A percentile compares a stretch with the other conserved stretches of the same genome.
Evolutionary conservation across 768 basidiomycete species (phyloP).

Genomic region (Termitomyces sp.): DNA sequence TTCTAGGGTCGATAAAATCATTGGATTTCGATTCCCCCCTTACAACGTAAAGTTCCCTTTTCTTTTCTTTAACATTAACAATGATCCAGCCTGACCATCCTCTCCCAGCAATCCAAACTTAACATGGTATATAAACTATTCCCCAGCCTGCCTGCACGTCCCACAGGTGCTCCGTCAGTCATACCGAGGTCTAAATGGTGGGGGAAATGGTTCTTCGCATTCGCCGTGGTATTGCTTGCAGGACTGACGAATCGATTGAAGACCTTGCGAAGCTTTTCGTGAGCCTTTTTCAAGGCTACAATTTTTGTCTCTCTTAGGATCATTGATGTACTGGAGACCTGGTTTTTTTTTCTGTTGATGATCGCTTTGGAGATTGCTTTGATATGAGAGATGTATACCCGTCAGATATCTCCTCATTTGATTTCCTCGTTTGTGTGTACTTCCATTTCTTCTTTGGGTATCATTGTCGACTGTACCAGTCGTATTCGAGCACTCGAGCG

Average conservation of each 20-base stretch:
- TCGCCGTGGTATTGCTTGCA: slow-evolving; percentile 37
- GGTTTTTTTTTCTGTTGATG: not conserved
- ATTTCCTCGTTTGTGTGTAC: not conserved
- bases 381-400: not conserved
- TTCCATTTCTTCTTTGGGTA: not conserved
- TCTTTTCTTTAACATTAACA: not conserved
- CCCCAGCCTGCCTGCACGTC: slow-evolving; percentile 38
- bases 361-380: not conserved
- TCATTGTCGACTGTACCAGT: too few species aligned
- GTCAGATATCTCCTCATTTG: not conserved
- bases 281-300: not conserved
- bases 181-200: slow-evolving; percentile 24
- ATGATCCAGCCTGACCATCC: not conserved
- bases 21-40: slow-evolving; percentile 57
- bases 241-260: slow-evolving; percentile 36
- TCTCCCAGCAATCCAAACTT: slow-evolving; percentile 24
- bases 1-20: slow-evolving; percentile 41
- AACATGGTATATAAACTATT: slow-evolving; percentile 22
- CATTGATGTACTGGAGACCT: not conserved
- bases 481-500: not conserved
- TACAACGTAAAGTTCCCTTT: slow-evolving; percentile 35
- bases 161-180: slow-evolving; percentile 31
- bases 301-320: not conserved
- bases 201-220: slow-evolving; percentile 45
- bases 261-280: slow-evolving; percentile 14